Base-by-base conservation (phyloP, 2,329 filamentous ascomycete species). In the Teratosphaeria pseudoeucalypti region DNA sequence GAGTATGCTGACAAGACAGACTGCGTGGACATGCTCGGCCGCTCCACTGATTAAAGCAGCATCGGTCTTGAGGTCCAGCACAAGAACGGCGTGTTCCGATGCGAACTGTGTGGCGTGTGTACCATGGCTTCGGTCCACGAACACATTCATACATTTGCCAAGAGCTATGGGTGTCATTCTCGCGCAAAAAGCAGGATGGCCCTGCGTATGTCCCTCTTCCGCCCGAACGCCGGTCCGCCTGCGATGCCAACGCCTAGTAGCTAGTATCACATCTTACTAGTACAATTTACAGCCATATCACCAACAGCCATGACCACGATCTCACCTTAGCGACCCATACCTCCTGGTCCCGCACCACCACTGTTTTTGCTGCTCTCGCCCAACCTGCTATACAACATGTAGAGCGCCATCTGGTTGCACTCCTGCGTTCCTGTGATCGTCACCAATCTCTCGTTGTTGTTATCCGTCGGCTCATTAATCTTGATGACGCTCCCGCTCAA, bases 361-460 rank as follows among this genome's bases (percentile, higher is more conserved):
- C 67, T 68, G 57, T 73, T 72, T 61, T 71, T 71, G 57, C 67
- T 72, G 47, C 64, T 77, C 81, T 77, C 71, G 96, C 94, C 94
- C 74, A 99, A 88, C 81, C 94, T 85, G 61, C 90, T 95, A 77
- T 99, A 99, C 58, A 99, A 84, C 92, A 99, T 96, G 78, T 97
- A 99, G 59, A 99, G 78, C n/a, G 94, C 94, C 92, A 99, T 97
- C 71, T 96, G 90, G 78, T 99, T 99, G 80, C 91, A 96, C 77
- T 99, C 94, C 69, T 95, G 91, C 6, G 94, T 97, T 65, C 94
- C 94, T 1, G 94, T 96, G 67, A 99, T 95, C 16, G 94, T 99
- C 60, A 99, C 94, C 61, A 99, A 80, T 63, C 94, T 87, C 79
- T 99, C 94, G 71, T 97, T 99, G 81, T 90, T 97, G 77, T 95